Evolutionary conservation across 164 flowering plant genomes (phyloP), one percentile per base, ranked within the genome.

Genomic region (Sedum album): DNA sequence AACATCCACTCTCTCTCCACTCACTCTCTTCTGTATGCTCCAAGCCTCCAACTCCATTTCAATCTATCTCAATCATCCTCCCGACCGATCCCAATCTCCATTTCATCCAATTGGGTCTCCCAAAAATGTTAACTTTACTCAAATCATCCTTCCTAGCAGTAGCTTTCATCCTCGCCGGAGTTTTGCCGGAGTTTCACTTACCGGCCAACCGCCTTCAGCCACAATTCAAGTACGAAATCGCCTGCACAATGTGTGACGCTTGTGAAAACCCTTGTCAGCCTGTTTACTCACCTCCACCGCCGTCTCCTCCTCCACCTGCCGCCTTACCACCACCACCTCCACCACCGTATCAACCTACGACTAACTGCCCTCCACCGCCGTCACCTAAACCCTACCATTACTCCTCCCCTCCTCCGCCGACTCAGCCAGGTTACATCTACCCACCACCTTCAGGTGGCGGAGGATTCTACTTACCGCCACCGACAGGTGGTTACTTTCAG

Each of bases 211-310:
- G 31, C 61, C 26, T 57, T 31, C 25, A 31, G 36, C 60, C 64
- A 33, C 15, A 68, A 31, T 62, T 86, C 63, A 83, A 81, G 71
- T 76, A 84, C 70, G 77, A 83, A 64, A 77, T 80, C 62, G 80
- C 69, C 4, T 90, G 96, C 78, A 84, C 90, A 80, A 82, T 85
- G 92, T 90, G 96, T 77, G 69, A 84, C 5, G 72, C 86, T 14
- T 88, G 95, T 66, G 87, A 84, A 25, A 86, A 88, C 71, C 89
- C 90, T 6, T 89, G 91, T 64, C 81, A 10, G 2, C 80, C 85
- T 11, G 71, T 80, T 15, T 73, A 79, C 3, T 66, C 83, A 0
- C 75, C 77, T 8, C 71, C 82, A 0, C 72, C 85, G 0, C 77
- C 82, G 0, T 30, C 80, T 1, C 69, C 84, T 5, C 55, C 68